Evolutionary conservation across 495 filamentous ascomycete genomes (phyloP).

Genomic region (Penicillium flavigenum): DNA sequence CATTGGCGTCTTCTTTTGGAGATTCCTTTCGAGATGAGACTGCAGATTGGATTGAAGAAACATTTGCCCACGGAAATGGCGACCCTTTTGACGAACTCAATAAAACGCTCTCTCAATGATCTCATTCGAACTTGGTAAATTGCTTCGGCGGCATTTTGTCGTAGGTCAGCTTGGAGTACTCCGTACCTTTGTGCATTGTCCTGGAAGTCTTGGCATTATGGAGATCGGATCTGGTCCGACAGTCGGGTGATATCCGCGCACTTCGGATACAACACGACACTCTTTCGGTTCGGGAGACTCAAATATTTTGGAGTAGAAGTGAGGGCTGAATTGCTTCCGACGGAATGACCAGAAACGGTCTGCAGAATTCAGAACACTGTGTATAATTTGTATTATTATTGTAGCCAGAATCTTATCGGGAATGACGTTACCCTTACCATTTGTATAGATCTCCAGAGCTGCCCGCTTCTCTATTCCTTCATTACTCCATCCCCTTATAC

Average conservation of each 20-base stretch:
- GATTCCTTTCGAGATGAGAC: conserved; percentile 48
- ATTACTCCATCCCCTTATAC: neutral
- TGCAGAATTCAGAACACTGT: neutral
- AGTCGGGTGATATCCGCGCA: conserved; percentile 26
- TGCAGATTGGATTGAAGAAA: conserved; percentile 37
- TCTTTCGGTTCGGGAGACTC: conserved; percentile 14
- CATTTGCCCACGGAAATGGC: conserved; percentile 31
- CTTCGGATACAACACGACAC: conserved; percentile 24
- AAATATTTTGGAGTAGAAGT: neutral
- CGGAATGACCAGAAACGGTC: conserved; percentile 7
- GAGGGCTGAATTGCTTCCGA: conserved; percentile 12
- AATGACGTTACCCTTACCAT: conserved; percentile 22
- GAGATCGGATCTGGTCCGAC: conserved; percentile 32
- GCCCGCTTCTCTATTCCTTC: neutral
- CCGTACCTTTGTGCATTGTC: neutral
- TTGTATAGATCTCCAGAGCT: conserved; percentile 7
- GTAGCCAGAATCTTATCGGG: conserved; percentile 10
- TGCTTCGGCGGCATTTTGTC: neutral
- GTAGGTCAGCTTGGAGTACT: neutral
- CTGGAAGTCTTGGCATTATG: neutral
- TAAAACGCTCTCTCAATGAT: conserved; percentile 23
- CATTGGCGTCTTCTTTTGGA: conserved; percentile 10
- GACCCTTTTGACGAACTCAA: conserved; percentile 33
- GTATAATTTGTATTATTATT: neutral
- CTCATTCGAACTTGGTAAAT: neutral